Conservation (phyloP, 805 yeast species). For the Metschnikowia drakensbergensis region DNA sequence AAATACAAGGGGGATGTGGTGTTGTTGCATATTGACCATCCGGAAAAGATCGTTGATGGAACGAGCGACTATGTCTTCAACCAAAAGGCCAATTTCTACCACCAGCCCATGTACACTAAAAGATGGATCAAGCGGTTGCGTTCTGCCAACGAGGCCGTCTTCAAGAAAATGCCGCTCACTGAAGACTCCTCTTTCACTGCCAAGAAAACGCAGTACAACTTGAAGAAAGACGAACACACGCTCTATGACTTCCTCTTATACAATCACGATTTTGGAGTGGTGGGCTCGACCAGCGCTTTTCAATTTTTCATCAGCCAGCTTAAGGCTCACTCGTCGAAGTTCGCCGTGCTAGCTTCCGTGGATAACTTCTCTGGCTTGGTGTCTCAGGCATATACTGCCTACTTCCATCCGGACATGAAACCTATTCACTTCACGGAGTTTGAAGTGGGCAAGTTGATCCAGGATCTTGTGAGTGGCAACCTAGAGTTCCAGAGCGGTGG, state of each 20-base stretch:
- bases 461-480: constrained; percentile 53
- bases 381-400: constrained; percentile 52
- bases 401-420: constrained; percentile 53
- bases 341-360: constrained; percentile 64
- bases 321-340: constrained; percentile 37
- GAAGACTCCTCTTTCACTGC: constrained; percentile 30
- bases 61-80: constrained; percentile 62
- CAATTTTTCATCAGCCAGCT: constrained; percentile 55
- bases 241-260: constrained; percentile 25
- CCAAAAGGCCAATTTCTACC: constrained; percentile 45
- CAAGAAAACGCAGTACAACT: constrained; percentile 30
- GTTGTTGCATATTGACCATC: constrained; percentile 61
- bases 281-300: constrained; percentile 45
- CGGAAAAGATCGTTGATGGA: constrained; percentile 65
- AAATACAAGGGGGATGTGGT: constrained; percentile 36
- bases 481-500: constrained; percentile 56
- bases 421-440: constrained; percentile 58
- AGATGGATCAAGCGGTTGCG: constrained; percentile 50
- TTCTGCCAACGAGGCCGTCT: constrained; percentile 31
- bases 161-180: constrained; percentile 33
- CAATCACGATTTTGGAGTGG: constrained; percentile 38
- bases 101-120: constrained; percentile 76
- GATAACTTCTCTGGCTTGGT: constrained; percentile 71
- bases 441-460: constrained; percentile 57
- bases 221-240: constrained; percentile 32